Conservation (phyloP, 805 yeast genomes). For the Kuraishia hungarica region DNA sequence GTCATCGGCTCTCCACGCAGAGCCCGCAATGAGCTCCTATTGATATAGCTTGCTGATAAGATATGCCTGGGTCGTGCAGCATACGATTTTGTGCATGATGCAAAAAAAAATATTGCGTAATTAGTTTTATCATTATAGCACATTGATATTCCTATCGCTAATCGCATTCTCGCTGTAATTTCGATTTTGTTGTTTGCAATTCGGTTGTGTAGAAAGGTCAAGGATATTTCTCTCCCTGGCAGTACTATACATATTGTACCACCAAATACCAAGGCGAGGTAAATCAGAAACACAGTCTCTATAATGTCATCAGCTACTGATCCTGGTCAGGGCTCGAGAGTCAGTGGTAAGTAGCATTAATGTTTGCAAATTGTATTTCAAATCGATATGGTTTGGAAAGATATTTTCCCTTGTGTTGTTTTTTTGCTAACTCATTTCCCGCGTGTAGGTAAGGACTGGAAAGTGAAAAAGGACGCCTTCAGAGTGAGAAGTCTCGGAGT, state of each 20-base stretch:
- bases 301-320: constrained; percentile 6
- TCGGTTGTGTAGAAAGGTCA: too few species aligned
- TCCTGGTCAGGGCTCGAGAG: constrained; percentile 19
- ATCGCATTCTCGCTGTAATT: too few species aligned
- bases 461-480: constrained; percentile 57
- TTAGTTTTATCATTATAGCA: too few species aligned
- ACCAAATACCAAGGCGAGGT: too few species aligned
- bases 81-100: neutral
- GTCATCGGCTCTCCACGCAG: neutral
- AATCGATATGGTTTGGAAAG: too few species aligned
- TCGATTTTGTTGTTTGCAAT: too few species aligned
- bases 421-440: neutral
- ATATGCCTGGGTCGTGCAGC: neutral
- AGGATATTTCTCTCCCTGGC: too few species aligned
- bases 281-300: too few species aligned
- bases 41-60: neutral
- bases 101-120: neutral
- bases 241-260: too few species aligned
- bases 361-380: too few species aligned
- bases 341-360: constrained; percentile 17
- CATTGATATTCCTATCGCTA: neutral
- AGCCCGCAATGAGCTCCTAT: neutral
- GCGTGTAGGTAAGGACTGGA: constrained; percentile 60
- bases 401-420: neutral
- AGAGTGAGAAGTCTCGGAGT: constrained; percentile 58